Percentiles rank a stretch among this genome's conserved stretches.
Conservation (phyloP, 208 protist genomes). For the Trypanosoma theileri region DNA sequence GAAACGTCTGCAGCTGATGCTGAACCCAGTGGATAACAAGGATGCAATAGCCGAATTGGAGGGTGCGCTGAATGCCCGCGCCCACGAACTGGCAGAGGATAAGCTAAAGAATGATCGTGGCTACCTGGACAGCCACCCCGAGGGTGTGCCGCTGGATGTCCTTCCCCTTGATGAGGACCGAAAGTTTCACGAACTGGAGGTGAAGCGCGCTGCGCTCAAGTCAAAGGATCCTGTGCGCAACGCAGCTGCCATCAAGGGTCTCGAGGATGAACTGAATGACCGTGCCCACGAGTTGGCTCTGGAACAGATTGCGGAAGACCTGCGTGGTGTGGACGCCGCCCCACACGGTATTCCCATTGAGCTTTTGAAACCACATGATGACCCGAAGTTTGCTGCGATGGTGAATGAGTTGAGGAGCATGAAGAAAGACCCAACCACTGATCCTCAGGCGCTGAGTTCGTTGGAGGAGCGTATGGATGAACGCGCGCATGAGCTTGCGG, state of each 20-base stretch:
- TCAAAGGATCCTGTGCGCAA: conserved; percentile 51
- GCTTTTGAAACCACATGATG: conserved; percentile 59
- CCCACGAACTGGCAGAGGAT: conserved; percentile 50
- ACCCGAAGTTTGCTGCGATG: conserved; percentile 63
- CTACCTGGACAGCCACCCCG: conserved; percentile 61
- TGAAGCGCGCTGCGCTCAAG: conserved; percentile 57
- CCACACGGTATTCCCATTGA: conserved; percentile 57
- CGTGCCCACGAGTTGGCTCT: conserved; percentile 56
- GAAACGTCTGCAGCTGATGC: conserved; percentile 57
- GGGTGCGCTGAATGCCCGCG: conserved; percentile 50
- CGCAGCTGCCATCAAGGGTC: conserved; percentile 45
- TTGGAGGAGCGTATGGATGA: conserved; percentile 54
- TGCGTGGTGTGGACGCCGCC: conserved; percentile 44
- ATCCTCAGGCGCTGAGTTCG: not conserved
- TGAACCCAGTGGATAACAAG: conserved; percentile 40
- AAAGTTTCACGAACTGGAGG: conserved; percentile 60
- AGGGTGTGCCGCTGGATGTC: conserved; percentile 54
- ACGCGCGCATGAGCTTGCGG: conserved; percentile 66
- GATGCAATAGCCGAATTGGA: conserved; percentile 46
- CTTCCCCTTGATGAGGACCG: conserved; percentile 68
- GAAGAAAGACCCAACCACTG: conserved; percentile 29
- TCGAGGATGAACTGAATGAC: conserved; percentile 79
- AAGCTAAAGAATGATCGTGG: conserved; percentile 53
- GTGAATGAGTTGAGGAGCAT: conserved; percentile 51
- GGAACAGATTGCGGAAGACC: conserved; percentile 64